phyloP scores from a whole-genome alignment of 1,284 basidiomycete genomes.

The Inonotus hispidus region DNA sequence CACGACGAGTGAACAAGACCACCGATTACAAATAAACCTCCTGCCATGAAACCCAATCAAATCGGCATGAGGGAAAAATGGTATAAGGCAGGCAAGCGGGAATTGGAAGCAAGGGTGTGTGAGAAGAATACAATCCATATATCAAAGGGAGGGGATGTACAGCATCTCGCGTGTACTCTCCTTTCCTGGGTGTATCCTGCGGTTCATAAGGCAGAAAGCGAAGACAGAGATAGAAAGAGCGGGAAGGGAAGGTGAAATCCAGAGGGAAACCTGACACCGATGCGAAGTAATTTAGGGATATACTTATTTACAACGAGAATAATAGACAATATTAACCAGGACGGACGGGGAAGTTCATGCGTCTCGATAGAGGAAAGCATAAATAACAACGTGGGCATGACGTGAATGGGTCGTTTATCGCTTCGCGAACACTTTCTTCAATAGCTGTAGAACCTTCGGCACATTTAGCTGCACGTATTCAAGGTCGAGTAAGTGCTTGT shows the following conservation, averaged over 20 bases:
- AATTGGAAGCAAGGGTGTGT: neutral
- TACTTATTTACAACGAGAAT: constrained; percentile 7
- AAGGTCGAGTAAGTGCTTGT: constrained; percentile 90
- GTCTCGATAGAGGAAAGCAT: constrained; percentile 12
- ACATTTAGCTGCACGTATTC: constrained; percentile 98
- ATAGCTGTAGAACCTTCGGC: constrained; percentile 84
- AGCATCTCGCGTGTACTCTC: neutral
- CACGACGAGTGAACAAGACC: neutral
- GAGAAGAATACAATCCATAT: constrained; percentile 4
- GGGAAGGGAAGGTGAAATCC: neutral
- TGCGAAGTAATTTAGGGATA: constrained; percentile 16
- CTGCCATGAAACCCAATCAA: constrained; percentile 5
- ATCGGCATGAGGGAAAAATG: neutral
- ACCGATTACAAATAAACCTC: constrained; percentile 1
- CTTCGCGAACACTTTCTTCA: constrained; percentile 89
- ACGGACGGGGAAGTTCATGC: neutral
- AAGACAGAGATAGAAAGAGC: constrained; percentile 1
- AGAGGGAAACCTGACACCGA: constrained; percentile 1
- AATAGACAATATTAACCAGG: constrained; percentile 6
- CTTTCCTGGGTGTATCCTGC: neutral
- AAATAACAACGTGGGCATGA: constrained; percentile 10
- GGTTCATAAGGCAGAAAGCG: neutral
- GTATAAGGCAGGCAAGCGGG: constrained; percentile 2
- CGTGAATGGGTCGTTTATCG: constrained; percentile 43
- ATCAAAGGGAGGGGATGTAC: neutral